These are phyloP conservation scores for Fraxinus velutina DNA, from an alignment of 305 asterid species.

Conservation along the genomic window DNA sequence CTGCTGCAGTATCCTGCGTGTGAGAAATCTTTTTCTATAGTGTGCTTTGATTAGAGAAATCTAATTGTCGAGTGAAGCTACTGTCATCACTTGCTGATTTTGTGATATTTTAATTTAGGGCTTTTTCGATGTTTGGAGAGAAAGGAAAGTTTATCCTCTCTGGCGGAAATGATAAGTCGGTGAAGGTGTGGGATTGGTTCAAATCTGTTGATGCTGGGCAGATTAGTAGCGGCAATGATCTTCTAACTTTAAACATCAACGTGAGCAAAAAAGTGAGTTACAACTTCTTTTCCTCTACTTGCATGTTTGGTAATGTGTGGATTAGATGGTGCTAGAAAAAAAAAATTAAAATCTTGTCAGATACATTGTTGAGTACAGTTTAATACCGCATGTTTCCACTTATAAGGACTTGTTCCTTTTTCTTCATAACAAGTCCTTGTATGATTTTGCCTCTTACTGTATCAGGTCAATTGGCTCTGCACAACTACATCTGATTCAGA, in stretches of 20 bases:
- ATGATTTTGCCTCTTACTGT: conserved; percentile 17
- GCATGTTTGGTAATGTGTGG: background rate
- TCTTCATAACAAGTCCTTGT: conserved; percentile 2
- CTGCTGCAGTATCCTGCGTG: conserved; percentile 88
- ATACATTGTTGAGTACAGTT: background rate
- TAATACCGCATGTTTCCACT: background rate
- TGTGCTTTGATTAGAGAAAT: background rate
- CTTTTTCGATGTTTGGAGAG: conserved; percentile 81
- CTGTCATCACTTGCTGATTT: conserved; percentile 12
- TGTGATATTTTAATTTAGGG: conserved; percentile 34
- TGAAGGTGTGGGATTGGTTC: conserved; percentile 85
- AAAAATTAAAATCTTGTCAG: background rate
- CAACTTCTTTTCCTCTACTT: background rate
- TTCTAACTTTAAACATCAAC: conserved; percentile 41
- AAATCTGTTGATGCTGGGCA: conserved; percentile 39
- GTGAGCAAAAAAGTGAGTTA: conserved; percentile 60
- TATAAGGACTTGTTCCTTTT: background rate
- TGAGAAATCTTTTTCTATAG: conserved; percentile 36
- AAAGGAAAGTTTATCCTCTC: conserved; percentile 75
- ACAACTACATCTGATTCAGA: conserved; percentile 74
- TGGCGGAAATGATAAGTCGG: conserved; percentile 79
- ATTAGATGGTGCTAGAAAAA: background rate
- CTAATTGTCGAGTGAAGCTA: background rate
- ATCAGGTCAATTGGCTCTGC: conserved; percentile 90
- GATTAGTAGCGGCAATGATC: conserved; percentile 28